phyloP scores from a whole-genome alignment of 352 stramenopile genomes.

The Thalassiosira delicatula region DNA sequence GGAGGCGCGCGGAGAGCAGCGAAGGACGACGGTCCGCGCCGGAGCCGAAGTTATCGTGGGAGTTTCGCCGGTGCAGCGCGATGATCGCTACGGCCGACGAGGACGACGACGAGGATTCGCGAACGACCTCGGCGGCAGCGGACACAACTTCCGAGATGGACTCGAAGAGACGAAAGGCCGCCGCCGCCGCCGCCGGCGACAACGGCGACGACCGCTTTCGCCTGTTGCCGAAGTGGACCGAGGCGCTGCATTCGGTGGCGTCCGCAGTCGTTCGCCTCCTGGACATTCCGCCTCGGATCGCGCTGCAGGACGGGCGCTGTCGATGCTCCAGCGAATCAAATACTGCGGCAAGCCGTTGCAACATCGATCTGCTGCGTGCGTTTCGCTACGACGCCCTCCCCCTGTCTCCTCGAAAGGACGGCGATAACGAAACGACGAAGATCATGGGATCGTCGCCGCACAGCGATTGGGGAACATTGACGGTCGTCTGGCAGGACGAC shows the following conservation, averaged over 20 bases:
- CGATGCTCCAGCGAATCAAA: slow-evolving; percentile 13
- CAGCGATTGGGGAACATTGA: slow-evolving; percentile 80
- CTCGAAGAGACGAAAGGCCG: too few relatives aligned
- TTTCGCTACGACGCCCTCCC: slow-evolving; percentile 79
- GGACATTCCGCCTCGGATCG: slow-evolving; percentile 50
- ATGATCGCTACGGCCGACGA: too few relatives aligned
- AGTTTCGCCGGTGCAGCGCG: slow-evolving; percentile 39
- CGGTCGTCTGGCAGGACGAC: slow-evolving; percentile 81
- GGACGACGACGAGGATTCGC: neutral
- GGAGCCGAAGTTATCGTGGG: slow-evolving; percentile 63
- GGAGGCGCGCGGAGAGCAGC: slow-evolving; percentile 52
- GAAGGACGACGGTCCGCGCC: slow-evolving; percentile 26
- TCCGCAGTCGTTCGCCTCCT: slow-evolving; percentile 51
- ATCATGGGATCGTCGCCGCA: slow-evolving; percentile 74
- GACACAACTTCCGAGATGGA: neutral
- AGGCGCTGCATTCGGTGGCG: slow-evolving; percentile 59
- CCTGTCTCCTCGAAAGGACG: too few relatives aligned
- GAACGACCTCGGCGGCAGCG: neutral
- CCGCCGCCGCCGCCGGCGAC: too few relatives aligned
- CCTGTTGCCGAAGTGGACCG: slow-evolving; percentile 50
- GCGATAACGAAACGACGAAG: neutral
- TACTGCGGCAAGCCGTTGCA: slow-evolving; percentile 48
- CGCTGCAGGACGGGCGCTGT: slow-evolving; percentile 38
- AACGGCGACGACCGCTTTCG: too few relatives aligned
- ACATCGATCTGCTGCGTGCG: slow-evolving; percentile 74